A percentile compares a stretch with the other conserved stretches of the same genome.
These are phyloP conservation scores for Venturiaceae sp. DNA, from an alignment of 2,329 filamentous ascomycete genomes.

Conservation along the genomic window DNA sequence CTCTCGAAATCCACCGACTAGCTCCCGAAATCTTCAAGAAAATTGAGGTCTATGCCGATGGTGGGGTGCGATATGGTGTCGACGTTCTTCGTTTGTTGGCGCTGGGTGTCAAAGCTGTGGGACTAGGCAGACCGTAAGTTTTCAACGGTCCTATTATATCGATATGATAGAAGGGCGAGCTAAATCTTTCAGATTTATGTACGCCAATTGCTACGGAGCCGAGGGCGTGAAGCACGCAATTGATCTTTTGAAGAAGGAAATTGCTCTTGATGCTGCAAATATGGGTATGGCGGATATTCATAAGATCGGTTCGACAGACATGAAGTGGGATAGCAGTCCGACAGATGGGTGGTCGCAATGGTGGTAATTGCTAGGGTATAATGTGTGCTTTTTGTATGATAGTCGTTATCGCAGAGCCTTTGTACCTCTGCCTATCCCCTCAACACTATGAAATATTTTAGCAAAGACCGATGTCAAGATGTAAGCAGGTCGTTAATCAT, in stretches of 20 bases:
- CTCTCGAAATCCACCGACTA: constrained; percentile 77
- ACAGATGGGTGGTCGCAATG: background rate
- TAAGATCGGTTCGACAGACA: constrained; percentile 13
- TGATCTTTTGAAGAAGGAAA: constrained; percentile 41
- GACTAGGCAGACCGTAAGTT: constrained; percentile 39
- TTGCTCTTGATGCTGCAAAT: constrained; percentile 26
- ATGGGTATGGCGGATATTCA: constrained; percentile 21
- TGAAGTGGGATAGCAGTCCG: background rate
- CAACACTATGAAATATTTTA: too few relatives aligned
- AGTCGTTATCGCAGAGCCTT: too few relatives aligned
- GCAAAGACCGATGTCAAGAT: too few relatives aligned
- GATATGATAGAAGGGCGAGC: too few relatives aligned
- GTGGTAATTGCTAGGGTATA: background rate
- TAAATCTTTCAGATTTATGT: too few relatives aligned
- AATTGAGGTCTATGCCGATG: constrained; percentile 85
- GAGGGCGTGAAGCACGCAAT: constrained; percentile 50
- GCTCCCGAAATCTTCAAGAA: constrained; percentile 48
- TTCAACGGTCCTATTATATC: too few relatives aligned
- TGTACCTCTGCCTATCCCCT: too few relatives aligned
- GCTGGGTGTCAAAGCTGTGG: constrained; percentile 82
- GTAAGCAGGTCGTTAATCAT: too few relatives aligned
- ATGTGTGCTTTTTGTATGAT: too few relatives aligned
- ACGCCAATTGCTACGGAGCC: constrained; percentile 46
- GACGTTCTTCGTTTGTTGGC: constrained; percentile 94
- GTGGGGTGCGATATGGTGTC: constrained; percentile 78